Conservation (phyloP, 2,329 filamentous ascomycete genomes). For the Verticillium isaacii region DNA sequence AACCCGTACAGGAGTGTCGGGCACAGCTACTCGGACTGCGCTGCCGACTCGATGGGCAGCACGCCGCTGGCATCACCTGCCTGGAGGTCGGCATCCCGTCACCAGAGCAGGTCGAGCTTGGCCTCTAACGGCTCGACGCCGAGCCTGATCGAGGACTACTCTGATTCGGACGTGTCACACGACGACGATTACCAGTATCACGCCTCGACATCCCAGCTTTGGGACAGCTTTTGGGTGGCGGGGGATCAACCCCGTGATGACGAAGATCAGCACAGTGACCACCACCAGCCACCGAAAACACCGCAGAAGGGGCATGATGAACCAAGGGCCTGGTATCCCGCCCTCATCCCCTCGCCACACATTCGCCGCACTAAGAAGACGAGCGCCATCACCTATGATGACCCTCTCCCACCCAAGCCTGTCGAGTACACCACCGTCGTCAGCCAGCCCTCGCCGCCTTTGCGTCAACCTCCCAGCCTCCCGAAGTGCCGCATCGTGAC, state of each 20-base stretch:
- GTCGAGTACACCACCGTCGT: slow-evolving; percentile 10
- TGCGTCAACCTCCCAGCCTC: neutral
- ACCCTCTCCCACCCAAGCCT: slow-evolving; percentile 18
- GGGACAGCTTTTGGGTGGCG: slow-evolving; percentile 46
- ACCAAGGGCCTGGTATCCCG: slow-evolving; percentile 7
- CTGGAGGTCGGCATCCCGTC: slow-evolving; percentile 4
- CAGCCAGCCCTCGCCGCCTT: slow-evolving; percentile 4
- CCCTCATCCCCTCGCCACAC: slow-evolving; percentile 13
- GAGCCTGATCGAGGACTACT: slow-evolving; percentile 44
- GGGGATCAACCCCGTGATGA: slow-evolving; percentile 15
- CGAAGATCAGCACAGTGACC: slow-evolving; percentile 8
- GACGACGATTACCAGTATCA: slow-evolving; percentile 49
- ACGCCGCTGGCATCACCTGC: slow-evolving; percentile 6
- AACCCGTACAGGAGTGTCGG: slow-evolving; percentile 11
- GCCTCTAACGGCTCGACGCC: slow-evolving; percentile 42
- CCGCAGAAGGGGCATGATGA: slow-evolving; percentile 3
- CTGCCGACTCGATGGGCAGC: neutral
- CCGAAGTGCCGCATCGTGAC: neutral
- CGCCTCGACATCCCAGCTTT: slow-evolving; percentile 37
- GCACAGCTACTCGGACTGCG: slow-evolving; percentile 4
- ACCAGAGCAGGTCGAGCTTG: slow-evolving; percentile 33
- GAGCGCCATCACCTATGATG: slow-evolving; percentile 12
- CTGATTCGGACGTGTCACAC: slow-evolving; percentile 44
- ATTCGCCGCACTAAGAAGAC: slow-evolving; percentile 12
- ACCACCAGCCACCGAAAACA: slow-evolving; percentile 5